A percentile compares a stretch with the other conserved stretches of the same genome.
These are phyloP conservation scores for Colletotrichum falcatum DNA, from an alignment of 2,329 filamentous ascomycete genomes.

Conservation along the genomic window DNA sequence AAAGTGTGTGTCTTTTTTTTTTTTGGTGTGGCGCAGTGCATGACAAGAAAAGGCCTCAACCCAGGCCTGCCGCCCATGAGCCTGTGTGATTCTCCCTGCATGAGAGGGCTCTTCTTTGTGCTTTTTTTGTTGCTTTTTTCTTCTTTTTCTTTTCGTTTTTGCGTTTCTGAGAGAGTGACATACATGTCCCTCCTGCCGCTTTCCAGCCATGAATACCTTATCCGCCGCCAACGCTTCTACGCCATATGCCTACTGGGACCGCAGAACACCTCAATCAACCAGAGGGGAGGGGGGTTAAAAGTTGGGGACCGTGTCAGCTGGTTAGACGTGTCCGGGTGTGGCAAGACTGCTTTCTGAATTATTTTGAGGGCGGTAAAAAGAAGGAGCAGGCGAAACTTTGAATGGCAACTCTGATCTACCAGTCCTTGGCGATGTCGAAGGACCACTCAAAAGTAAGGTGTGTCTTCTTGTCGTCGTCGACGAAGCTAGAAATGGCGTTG, in stretches of 20 bases:
- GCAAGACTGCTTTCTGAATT: neutral
- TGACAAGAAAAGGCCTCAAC: conserved; percentile 5
- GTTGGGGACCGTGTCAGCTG: neutral
- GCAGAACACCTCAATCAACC: neutral
- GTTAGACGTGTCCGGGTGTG: neutral
- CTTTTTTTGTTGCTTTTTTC: neutral
- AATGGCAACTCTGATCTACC: conserved; percentile 63
- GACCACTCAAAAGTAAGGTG: conserved; percentile 96
- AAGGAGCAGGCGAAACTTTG: neutral
- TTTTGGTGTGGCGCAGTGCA: neutral
- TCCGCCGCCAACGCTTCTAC: neutral
- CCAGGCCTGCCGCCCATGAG: neutral
- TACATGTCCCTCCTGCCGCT: neutral
- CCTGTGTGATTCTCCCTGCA: neutral
- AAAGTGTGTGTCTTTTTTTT: neutral
- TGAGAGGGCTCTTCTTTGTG: neutral
- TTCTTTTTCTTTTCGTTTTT: neutral
- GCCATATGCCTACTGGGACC: neutral
- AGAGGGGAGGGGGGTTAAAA: too few relatives aligned
- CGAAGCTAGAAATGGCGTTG: conserved; percentile 87
- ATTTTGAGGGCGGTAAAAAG: neutral
- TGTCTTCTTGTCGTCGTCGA: conserved; percentile 92
- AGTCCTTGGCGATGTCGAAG: conserved; percentile 97
- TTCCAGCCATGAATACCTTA: neutral
- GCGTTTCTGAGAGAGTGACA: neutral